These are phyloP conservation scores for Syzygium oleosum DNA, from an alignment of 345 rosid genomes.

Conservation along the genomic window DNA sequence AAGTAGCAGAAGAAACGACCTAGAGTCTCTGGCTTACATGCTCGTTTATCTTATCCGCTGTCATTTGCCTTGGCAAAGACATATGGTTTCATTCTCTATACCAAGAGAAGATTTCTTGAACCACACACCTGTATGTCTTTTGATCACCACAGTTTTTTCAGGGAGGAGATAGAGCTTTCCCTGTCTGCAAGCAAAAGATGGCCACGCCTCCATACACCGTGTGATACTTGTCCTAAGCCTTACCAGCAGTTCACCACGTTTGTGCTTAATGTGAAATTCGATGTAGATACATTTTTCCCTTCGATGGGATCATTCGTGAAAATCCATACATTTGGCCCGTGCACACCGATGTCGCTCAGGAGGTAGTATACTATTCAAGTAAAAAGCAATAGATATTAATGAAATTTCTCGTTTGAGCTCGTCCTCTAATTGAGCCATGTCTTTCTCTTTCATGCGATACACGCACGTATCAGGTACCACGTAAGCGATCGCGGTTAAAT, in stretches of 20 bases:
- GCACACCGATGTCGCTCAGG: neutral
- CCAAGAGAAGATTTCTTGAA: neutral
- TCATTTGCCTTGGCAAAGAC: conserved; percentile 5
- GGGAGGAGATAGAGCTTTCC: conserved; percentile 1
- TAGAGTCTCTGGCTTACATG: conserved; percentile 1
- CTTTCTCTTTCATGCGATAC: neutral
- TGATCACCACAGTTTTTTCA: neutral
- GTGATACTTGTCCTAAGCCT: neutral
- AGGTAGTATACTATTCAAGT: neutral
- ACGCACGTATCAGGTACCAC: neutral
- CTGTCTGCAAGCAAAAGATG: conserved; percentile 6
- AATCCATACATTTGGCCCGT: neutral
- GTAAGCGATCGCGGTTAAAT: neutral
- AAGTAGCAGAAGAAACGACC: conserved; percentile 1
- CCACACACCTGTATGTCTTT: neutral
- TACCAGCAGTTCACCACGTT: neutral
- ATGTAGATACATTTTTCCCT: neutral
- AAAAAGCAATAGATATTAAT: neutral
- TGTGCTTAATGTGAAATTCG: conserved; percentile 2
- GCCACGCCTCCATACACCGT: neutral
- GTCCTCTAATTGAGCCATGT: neutral
- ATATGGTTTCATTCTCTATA: neutral
- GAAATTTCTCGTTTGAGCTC: neutral
- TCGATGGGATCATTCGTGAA: neutral
- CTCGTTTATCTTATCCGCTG: neutral